These are phyloP conservation scores for Coprinopsis strossmayeri DNA, from an alignment of 768 basidiomycete species.

Conservation along the genomic window DNA sequence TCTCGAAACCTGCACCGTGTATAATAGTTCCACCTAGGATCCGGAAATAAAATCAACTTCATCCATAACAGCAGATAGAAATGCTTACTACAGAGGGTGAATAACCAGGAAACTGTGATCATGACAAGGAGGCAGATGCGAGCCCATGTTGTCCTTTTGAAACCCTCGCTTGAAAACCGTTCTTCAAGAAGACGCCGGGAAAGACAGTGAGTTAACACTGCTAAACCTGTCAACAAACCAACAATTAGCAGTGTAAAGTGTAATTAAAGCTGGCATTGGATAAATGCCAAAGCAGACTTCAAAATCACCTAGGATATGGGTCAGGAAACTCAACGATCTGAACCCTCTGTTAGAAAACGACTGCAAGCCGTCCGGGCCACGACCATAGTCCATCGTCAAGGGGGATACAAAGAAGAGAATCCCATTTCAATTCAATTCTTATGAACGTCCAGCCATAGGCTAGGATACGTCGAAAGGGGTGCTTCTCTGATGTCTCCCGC, in stretches of 20 bases:
- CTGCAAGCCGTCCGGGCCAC: background rate
- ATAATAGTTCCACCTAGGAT: slow-evolving; percentile 35
- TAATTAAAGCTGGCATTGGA: background rate
- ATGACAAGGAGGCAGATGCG: slow-evolving; percentile 34
- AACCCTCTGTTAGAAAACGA: background rate
- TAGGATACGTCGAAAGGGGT: background rate
- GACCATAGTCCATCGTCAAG: background rate
- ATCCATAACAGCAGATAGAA: no score
- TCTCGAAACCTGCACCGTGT: slow-evolving; percentile 37
- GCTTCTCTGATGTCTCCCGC: slow-evolving; percentile 4
- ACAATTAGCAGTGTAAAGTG: no score
- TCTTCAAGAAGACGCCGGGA: slow-evolving; percentile 29
- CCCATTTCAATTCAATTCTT: no score
- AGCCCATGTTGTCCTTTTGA: slow-evolving; percentile 30
- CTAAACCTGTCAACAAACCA: background rate
- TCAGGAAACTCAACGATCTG: background rate
- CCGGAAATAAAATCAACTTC: slow-evolving; percentile 1
- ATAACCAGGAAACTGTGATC: slow-evolving; percentile 38
- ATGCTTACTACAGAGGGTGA: slow-evolving; percentile 34
- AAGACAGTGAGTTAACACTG: slow-evolving; percentile 26
- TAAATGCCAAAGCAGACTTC: no score
- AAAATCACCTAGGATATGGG: background rate
- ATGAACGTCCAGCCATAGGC: no score
- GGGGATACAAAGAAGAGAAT: no score
- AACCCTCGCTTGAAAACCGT: slow-evolving; percentile 20